Percentiles rank a stretch among this genome's conserved stretches.
Evolutionary conservation across 768 basidiomycete species (phyloP).

Genomic region (Dioszegia crocea): DNA sequence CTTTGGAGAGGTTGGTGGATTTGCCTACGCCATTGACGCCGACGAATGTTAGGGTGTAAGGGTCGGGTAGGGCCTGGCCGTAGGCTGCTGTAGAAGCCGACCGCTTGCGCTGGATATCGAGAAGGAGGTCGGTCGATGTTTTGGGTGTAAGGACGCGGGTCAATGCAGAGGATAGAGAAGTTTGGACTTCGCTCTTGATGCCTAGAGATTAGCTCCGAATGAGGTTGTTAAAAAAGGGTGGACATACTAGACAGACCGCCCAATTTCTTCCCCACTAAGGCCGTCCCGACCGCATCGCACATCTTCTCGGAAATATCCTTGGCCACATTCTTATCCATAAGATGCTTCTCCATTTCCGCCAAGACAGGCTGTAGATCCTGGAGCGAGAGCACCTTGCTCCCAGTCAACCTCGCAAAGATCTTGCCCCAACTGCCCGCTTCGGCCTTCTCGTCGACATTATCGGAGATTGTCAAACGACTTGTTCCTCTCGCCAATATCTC

Average conservation of each 20-base stretch:
- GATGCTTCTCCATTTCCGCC: constrained; percentile 91
- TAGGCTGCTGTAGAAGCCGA: constrained; percentile 60
- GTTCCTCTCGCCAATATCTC: constrained; percentile 44
- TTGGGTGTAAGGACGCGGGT: constrained; percentile 94
- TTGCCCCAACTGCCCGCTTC: constrained; percentile 60
- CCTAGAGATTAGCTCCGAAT: constrained; percentile 54
- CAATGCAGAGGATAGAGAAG: constrained; percentile 76
- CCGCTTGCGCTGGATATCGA: constrained; percentile 86
- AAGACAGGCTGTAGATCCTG: constrained; percentile 81
- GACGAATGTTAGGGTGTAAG: constrained; percentile 92
- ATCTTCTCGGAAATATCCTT: constrained; percentile 91
- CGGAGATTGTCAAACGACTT: constrained; percentile 13
- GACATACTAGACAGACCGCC: constrained; percentile 79
- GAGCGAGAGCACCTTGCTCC: constrained; percentile 74
- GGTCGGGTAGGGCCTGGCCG: constrained; percentile 63
- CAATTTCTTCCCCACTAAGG: constrained; percentile 82
- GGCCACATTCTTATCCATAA: constrained; percentile 99
- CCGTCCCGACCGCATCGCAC: constrained; percentile 87
- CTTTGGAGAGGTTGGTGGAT: constrained; percentile 95
- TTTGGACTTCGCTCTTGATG: constrained; percentile 74
- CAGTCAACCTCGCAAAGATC: constrained; percentile 75
- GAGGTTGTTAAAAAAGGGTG: not conserved
- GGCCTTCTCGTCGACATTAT: constrained; percentile 38
- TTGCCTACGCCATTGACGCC: constrained; percentile 99
- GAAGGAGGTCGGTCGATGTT: constrained; percentile 89